phyloP scores from a whole-genome alignment of 2,329 filamentous ascomycete species.

The Neonectria hederae region DNA sequence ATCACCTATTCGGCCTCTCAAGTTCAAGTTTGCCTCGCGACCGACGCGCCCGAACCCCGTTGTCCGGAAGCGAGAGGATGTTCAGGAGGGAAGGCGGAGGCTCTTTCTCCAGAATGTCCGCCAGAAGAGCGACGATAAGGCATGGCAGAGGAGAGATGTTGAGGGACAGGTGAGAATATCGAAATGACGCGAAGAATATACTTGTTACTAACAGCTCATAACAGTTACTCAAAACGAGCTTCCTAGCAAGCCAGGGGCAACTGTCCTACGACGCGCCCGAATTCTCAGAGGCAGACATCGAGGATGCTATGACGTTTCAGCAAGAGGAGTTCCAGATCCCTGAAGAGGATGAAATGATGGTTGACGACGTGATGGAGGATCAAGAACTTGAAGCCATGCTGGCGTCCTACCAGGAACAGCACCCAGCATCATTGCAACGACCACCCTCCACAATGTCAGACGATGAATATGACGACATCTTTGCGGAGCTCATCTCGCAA shows the following conservation, averaged over 20 bases:
- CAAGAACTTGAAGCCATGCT: conserved; percentile 67
- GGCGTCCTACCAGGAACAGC: conserved; percentile 54
- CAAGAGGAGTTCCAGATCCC: conserved; percentile 37
- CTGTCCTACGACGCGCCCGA: conserved; percentile 49
- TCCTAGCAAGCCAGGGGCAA: conserved; percentile 46
- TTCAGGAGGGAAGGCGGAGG: conserved; percentile 70
- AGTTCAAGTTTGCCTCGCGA: conserved; percentile 63
- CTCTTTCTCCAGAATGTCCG: conserved; percentile 76
- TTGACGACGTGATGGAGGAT: conserved; percentile 61
- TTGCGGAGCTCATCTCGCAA: conserved; percentile 56
- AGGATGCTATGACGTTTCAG: conserved; percentile 56
- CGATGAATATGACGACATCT: conserved; percentile 70
- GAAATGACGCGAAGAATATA: background rate
- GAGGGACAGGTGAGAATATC: conserved; percentile 59
- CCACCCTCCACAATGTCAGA: conserved; percentile 56
- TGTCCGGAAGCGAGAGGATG: conserved; percentile 67
- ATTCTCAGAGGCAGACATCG: conserved; percentile 61
- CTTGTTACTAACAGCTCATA: conserved; percentile 11
- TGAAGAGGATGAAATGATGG: conserved; percentile 60
- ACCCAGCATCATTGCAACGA: conserved; percentile 32
- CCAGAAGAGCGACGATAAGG: conserved; percentile 66
- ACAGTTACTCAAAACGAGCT: conserved; percentile 50
- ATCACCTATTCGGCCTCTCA: conserved; percentile 53
- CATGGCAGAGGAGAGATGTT: conserved; percentile 69
- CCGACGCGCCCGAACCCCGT: conserved; percentile 70